A percentile compares a stretch with the other conserved stretches of the same genome.
phyloP scores from a whole-genome alignment of 2,329 filamentous ascomycete genomes.

The Apiospora arundinis region DNA sequence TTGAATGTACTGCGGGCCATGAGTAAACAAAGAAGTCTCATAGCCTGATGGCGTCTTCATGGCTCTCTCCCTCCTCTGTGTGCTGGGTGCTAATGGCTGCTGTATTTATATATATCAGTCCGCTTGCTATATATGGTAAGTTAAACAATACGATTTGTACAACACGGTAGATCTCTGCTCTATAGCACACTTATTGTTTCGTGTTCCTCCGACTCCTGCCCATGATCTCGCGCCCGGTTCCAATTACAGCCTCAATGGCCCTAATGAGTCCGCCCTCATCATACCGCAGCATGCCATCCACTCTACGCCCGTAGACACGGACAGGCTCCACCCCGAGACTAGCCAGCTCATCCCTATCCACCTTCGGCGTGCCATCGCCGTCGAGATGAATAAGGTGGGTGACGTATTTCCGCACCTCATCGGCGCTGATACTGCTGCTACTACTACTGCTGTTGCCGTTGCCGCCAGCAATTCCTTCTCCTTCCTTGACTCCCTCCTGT shows the following conservation, averaged over 20 bases:
- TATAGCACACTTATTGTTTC: no score
- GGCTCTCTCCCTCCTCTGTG: no score
- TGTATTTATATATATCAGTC: background rate
- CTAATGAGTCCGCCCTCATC: conserved; percentile 77
- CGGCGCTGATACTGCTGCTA: conserved; percentile 31
- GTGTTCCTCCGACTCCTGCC: conserved; percentile 54
- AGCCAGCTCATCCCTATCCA: conserved; percentile 70
- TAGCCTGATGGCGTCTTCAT: background rate
- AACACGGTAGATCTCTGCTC: no score
- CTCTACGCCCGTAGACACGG: conserved; percentile 74
- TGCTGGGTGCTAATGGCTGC: background rate
- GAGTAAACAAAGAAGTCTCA: background rate
- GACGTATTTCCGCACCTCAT: conserved; percentile 69
- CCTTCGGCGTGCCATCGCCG: conserved; percentile 69
- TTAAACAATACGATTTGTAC: no score
- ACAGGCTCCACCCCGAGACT: conserved; percentile 78
- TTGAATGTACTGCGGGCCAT: no score
- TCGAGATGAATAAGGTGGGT: conserved; percentile 86
- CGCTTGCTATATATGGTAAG: background rate
- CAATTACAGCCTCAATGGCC: conserved; percentile 79
- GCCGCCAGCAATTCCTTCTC: no score
- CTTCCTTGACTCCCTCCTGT: background rate
- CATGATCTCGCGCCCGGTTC: conserved; percentile 50
- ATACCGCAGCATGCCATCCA: conserved; percentile 66
- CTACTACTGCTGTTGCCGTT: background rate